phyloP scores from a whole-genome alignment of 108 stramenopile species.

The Cyclotella distinguenda region DNA sequence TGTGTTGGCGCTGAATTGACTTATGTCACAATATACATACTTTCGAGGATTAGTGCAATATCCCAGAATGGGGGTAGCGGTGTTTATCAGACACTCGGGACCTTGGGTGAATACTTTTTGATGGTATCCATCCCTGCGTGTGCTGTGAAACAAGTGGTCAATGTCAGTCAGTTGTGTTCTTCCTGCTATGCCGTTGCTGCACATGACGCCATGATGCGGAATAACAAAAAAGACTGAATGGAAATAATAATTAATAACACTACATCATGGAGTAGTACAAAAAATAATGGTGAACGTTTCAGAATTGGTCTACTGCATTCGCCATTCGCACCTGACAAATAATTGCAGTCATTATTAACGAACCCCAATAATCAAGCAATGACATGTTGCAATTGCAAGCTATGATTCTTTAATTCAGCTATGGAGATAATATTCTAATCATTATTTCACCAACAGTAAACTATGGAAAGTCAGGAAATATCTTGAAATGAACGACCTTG shows the following conservation, averaged over 20 bases:
- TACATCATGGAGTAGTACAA: too few species aligned
- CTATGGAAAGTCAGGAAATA: slow-evolving; percentile 87
- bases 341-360: too few species aligned
- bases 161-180: slow-evolving; percentile 79
- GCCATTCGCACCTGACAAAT: too few species aligned
- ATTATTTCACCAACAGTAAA: neutral
- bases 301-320: too few species aligned
- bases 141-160: slow-evolving; percentile 81
- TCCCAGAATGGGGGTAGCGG: neutral
- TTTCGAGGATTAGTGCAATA: slow-evolving; percentile 13
- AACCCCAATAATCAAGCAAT: too few species aligned
- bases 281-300: too few species aligned
- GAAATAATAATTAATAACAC: neutral
- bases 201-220: slow-evolving; percentile 61
- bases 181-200: slow-evolving; percentile 83
- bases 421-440: neutral
- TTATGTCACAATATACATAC: slow-evolving; percentile 65
- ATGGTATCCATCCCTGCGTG: slow-evolving; percentile 66
- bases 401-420: too few species aligned
- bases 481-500: slow-evolving; percentile 93
- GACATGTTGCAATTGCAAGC: too few species aligned
- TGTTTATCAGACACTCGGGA: slow-evolving; percentile 19
- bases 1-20: slow-evolving; percentile 95
- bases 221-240: slow-evolving; percentile 22
- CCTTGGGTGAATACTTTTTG: slow-evolving; percentile 40